Conservation (phyloP, 495 filamentous ascomycete species). For the Chaetomidium leptoderma region DNA sequence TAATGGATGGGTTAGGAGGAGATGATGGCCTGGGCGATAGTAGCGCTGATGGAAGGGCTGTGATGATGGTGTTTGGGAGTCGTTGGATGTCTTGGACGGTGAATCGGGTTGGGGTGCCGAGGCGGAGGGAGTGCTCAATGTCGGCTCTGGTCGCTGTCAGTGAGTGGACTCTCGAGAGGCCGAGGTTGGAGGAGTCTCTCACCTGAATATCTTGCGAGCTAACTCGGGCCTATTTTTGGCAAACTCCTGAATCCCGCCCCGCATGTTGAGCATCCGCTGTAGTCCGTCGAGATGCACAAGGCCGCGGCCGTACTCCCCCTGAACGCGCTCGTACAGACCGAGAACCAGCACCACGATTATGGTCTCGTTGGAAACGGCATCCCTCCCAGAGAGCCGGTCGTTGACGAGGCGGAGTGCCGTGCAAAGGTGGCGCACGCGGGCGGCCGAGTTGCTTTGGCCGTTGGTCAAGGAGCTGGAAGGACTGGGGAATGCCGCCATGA, state of each 20-base stretch:
- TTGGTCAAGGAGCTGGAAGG: neutral
- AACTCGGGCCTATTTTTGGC: neutral
- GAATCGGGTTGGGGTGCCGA: neutral
- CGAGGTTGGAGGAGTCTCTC: neutral
- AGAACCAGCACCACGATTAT: neutral
- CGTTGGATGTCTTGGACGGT: neutral
- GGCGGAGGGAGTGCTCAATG: slow-evolving; percentile 1
- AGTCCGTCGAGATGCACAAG: neutral
- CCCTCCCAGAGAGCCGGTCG: neutral
- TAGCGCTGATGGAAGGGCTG: too few relatives aligned
- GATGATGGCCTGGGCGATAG: too few relatives aligned
- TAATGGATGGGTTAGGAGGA: too few relatives aligned
- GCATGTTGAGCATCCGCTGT: neutral
- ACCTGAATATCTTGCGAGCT: slow-evolving; percentile 1
- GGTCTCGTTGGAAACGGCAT: neutral
- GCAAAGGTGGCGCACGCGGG: neutral
- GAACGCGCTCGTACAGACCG: neutral
- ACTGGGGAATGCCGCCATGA: neutral
- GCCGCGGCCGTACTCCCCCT: neutral
- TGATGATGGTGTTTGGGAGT: neutral
- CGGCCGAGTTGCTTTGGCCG: neutral
- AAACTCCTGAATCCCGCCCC: neutral
- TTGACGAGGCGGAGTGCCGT: neutral
- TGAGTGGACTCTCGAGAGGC: neutral
- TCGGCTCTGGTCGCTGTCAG: neutral